Base-by-base conservation (phyloP, 2,329 filamentous ascomycete genomes). In the Aureobasidium musti region DNA sequence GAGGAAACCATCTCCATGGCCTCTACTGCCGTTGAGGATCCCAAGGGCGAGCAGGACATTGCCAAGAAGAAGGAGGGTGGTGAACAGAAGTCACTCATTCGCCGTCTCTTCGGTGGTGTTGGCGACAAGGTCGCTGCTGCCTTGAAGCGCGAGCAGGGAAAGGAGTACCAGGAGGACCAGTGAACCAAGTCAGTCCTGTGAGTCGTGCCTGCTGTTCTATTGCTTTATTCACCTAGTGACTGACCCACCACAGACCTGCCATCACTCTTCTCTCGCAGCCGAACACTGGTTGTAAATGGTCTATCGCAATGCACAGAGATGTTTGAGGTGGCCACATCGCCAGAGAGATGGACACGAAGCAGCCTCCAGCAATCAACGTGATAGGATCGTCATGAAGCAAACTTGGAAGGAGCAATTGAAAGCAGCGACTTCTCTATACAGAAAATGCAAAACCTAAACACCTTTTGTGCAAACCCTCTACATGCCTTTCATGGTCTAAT, bases 401-500 rank as follows among this genome's bases (percentile, higher is more conserved):
- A 30, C 26, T 50, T 8, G 14, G 26, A 50, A 50, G 45, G 45
- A 26, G 45, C 23, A 49, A 49, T 26, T 26, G 45, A 28, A 26
- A 49, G 23, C 14, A 28, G 23, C 45, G 11, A 28, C 26, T 50
- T 30, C 47, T 50, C 5, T 26, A 30, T n/a, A 19, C 47, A 49
- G 47, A 28, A 8, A 33, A 52, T 33, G 26, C 26, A 52, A 50
- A 52, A 30, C 2, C 19, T n/a, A 26, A 52, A 52, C n/a, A 52
- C 1, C 17, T 52, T 28, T 52, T n/a, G 49, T 28, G 26, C 49
- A 37, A 35, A 13, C 23, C 43, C 2, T 37, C 26, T 47, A 33
- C 11, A 17, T 61, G 5, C 3, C 23, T 13, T 59, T 33, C 28
- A 67, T 33, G n/a, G 33, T 45, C 60, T 54, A 5, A 67, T 35